phyloP scores from a whole-genome alignment of 306 rosid genomes.

The Mucuna pruriens region DNA sequence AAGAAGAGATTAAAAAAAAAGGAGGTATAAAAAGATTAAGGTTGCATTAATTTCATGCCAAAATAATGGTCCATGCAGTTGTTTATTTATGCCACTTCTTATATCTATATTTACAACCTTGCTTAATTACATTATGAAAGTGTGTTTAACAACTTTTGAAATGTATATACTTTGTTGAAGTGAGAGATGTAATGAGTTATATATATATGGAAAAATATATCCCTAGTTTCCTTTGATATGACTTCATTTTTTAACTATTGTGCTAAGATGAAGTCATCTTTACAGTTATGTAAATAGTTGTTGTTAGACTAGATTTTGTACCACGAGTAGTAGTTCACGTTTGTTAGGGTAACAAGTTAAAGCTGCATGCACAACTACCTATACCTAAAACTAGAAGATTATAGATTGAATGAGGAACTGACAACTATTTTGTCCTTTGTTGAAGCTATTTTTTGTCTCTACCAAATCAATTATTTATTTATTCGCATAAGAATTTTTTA shows the following conservation, averaged over 20 bases:
- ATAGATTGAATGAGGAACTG: not conserved
- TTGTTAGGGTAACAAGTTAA: slow-evolving; percentile 36
- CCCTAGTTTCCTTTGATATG: slow-evolving; percentile 14
- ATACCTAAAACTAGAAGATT: slow-evolving; percentile 31
- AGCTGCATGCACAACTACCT: slow-evolving; percentile 26
- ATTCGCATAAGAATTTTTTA: not conserved
- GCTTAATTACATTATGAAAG: too few species aligned
- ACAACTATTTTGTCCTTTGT: slow-evolving; percentile 7
- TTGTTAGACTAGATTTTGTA: slow-evolving; percentile 14
- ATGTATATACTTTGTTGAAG: too few species aligned
- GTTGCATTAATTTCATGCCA: too few species aligned
- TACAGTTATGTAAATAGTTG: not conserved
- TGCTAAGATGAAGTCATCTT: slow-evolving; percentile 23
- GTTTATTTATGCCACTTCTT: too few species aligned
- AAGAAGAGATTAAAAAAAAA: not conserved
- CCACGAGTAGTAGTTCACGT: not conserved
- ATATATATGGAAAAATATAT: too few species aligned
- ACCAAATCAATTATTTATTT: not conserved
- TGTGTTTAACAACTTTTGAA: too few species aligned
- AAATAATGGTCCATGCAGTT: too few species aligned
- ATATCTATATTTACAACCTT: too few species aligned
- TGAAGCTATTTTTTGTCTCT: not conserved
- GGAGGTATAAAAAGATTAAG: not conserved
- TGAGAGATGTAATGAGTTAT: not conserved
- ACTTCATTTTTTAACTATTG: slow-evolving; percentile 5